These are phyloP conservation scores for Pythium rishiriense DNA, from an alignment of 352 stramenopile species.

Conservation along the genomic window DNA sequence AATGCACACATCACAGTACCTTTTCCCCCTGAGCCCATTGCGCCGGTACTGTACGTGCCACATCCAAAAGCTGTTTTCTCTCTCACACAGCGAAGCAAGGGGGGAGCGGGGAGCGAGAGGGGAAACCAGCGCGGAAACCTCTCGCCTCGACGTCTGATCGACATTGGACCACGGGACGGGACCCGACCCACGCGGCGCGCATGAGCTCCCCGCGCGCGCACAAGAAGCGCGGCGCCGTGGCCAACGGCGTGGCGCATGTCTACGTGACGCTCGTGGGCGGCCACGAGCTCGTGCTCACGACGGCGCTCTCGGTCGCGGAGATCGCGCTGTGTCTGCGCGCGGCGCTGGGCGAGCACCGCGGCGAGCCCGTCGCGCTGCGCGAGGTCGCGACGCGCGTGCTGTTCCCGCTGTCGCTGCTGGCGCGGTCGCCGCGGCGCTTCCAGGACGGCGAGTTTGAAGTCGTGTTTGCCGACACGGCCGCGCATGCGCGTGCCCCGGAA, in stretches of 20 bases:
- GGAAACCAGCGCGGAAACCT: not conserved
- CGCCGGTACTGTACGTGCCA: not conserved
- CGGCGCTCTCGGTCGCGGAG: slow-evolving; percentile 12
- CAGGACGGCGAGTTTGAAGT: slow-evolving; percentile 46
- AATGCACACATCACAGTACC: too few relatives aligned
- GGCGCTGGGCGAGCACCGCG: not conserved
- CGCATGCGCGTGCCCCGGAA: not conserved
- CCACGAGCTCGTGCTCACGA: slow-evolving; percentile 22
- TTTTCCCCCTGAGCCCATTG: too few relatives aligned
- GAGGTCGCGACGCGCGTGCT: slow-evolving; percentile 40
- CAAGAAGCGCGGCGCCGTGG: not conserved
- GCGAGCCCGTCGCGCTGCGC: slow-evolving; percentile 30
- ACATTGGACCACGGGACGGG: too few relatives aligned
- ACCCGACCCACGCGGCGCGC: too few relatives aligned
- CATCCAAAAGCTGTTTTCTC: slow-evolving; percentile 1
- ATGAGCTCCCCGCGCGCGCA: slow-evolving; percentile 14
- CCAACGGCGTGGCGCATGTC: slow-evolving; percentile 4
- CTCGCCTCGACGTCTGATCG: not conserved
- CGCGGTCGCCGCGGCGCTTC: slow-evolving; percentile 54
- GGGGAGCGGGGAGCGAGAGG: not conserved
- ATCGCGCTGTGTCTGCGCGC: slow-evolving; percentile 17
- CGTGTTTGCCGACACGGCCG: slow-evolving; percentile 19
- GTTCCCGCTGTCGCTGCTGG: slow-evolving; percentile 73
- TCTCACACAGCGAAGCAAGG: not conserved
- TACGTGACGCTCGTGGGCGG: slow-evolving; percentile 11